Base-by-base conservation (phyloP, 176 grass and related monocot species). In the Oryza meyeriana region DNA sequence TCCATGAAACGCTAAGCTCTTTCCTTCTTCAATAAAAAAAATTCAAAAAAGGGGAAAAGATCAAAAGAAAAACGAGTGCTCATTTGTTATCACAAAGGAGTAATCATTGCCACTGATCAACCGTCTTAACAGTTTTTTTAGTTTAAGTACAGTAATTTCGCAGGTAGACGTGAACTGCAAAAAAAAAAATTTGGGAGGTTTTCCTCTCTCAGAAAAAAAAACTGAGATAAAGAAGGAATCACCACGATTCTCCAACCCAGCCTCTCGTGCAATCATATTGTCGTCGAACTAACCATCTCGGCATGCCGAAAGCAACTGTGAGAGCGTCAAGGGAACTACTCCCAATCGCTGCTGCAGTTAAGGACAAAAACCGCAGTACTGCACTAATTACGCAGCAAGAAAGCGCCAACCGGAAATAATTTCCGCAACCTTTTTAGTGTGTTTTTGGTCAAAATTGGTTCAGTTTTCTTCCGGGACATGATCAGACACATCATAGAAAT, bases 251-350 rank as follows among this genome's bases (percentile, higher is more conserved):
- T 89, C 70, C 82, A 45, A 66, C 44, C 58, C 66, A 34, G 26
- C 29, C 28, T 47, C 28, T 6, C 12, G 20, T 47, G 68, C 78
- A 72, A 89, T 82, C 78, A 89, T 85, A 58, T 25, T 82, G 83
- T 82, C 88, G 26, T 17, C 58, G 45, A 81, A 77, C 76, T 20
- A 36, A 14, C 61, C 69, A 81, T 71, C 33, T 39, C 11, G 11
- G 38, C 77, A 64, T 75, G 77, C 65, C 72, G 64, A 81, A 65
- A 85, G 72, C 39, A 12, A 73, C 28, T 31, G 17, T 34, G 12
- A 62, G 55, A 9, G 50, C 50, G 50, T n/a, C 50, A 55, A 55
- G 18, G 50, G 18, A 55, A 8, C 50, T 6, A 55, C 50, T 2
- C 50, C 20, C n/a, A 44, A 55, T 36, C 67, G 20, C 50, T 22